phyloP scores from a whole-genome alignment of 2,329 filamentous ascomycete genomes.

The Tolypocladium pustulatum region DNA sequence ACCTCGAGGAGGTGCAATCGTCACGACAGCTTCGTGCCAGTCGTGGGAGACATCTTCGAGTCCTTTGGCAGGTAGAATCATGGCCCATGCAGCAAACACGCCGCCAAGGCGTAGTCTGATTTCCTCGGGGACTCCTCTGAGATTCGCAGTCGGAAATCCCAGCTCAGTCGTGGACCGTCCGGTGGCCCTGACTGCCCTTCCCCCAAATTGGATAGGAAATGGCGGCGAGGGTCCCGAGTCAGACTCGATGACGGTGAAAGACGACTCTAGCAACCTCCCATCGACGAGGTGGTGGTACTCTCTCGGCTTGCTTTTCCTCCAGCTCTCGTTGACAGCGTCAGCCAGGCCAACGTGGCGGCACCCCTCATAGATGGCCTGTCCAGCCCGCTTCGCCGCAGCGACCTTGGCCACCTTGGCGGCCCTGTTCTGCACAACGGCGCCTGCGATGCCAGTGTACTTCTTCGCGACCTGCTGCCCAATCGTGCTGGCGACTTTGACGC shows the following conservation, averaged over 20 bases:
- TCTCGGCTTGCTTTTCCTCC: slow-evolving; percentile 25
- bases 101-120: slow-evolving; percentile 45
- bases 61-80: slow-evolving; percentile 21
- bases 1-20: slow-evolving; percentile 39
- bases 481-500: slow-evolving; percentile 44
- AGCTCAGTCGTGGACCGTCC: slow-evolving; percentile 27
- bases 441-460: slow-evolving; percentile 27
- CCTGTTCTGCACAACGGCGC: slow-evolving; percentile 27
- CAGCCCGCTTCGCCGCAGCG: slow-evolving; percentile 25
- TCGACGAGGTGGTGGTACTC: slow-evolving; percentile 24
- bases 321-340: slow-evolving; percentile 18
- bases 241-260: slow-evolving; percentile 29
- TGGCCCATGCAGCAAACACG: slow-evolving; percentile 55
- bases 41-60: slow-evolving; percentile 23
- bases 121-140: slow-evolving; percentile 40
- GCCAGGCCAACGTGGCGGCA: slow-evolving; percentile 19
- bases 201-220: slow-evolving; percentile 42
- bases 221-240: slow-evolving; percentile 41
- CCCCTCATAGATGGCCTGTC: slow-evolving; percentile 24
- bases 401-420: slow-evolving; percentile 26
- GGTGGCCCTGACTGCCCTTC: slow-evolving; percentile 34
- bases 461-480: slow-evolving; percentile 34
- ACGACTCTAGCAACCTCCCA: slow-evolving; percentile 19
- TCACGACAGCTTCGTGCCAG: slow-evolving; percentile 52
- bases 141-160: slow-evolving; percentile 42